Evolutionary conservation across 1,284 basidiomycete species (phyloP).

Genomic region (Peniophora sp.): DNA sequence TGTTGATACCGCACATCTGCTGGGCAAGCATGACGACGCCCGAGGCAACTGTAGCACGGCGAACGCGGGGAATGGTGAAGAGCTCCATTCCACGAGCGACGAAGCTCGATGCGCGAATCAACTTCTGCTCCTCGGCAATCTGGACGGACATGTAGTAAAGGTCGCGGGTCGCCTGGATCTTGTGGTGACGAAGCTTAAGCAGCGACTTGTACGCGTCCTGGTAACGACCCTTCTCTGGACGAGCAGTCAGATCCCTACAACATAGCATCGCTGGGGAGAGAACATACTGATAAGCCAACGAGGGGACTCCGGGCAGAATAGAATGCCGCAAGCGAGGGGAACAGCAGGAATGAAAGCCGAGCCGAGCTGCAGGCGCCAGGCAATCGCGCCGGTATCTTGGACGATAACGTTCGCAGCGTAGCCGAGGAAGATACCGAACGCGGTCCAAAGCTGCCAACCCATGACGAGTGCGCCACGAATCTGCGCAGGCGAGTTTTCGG

Average conservation of each 20-base stretch:
- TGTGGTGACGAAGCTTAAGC: constrained; percentile 52
- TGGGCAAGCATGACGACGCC: constrained; percentile 61
- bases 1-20: constrained; percentile 61
- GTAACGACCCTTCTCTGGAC: constrained; percentile 41
- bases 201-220: constrained; percentile 59
- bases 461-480: constrained; percentile 76
- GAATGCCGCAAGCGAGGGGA: constrained; percentile 48
- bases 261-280: too few relatives aligned
- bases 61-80: constrained; percentile 66
- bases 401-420: constrained; percentile 48
- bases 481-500: constrained; percentile 59
- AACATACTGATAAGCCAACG: constrained; percentile 62
- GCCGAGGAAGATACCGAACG: constrained; percentile 67
- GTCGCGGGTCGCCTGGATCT: constrained; percentile 71
- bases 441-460: constrained; percentile 70
- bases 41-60: constrained; percentile 65
- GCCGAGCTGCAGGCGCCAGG: constrained; percentile 63
- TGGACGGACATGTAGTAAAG: constrained; percentile 61
- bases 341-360: constrained; percentile 57
- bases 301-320: constrained; percentile 52
- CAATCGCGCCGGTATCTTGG: constrained; percentile 40
- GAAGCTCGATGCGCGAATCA: constrained; percentile 40
- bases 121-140: constrained; percentile 50
- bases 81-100: constrained; percentile 34
- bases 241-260: too few relatives aligned